Conservation (phyloP, 2,329 filamentous ascomycete genomes). For the Fusarium coicis region DNA sequence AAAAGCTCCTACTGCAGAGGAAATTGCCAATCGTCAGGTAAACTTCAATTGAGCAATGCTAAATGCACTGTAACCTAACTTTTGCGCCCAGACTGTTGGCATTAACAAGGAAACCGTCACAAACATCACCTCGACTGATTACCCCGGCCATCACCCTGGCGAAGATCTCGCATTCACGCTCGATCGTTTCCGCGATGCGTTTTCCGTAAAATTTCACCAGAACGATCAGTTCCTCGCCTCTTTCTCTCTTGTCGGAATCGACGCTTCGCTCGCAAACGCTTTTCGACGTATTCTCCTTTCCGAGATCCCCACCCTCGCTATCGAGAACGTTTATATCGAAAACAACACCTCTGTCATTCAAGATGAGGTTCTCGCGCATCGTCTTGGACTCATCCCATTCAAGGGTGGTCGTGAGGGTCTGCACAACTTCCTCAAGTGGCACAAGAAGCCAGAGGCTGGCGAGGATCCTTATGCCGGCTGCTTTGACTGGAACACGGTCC, state of each 20-base stretch:
- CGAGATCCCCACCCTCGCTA: constrained; percentile 93
- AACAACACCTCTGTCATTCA: constrained; percentile 99
- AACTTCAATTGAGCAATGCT: constrained; percentile 31
- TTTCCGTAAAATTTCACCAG: constrained; percentile 84
- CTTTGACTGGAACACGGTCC: constrained; percentile 88
- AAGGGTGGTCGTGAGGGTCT: constrained; percentile 82
- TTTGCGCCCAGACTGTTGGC: constrained; percentile 73
- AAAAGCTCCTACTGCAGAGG: constrained; percentile 60
- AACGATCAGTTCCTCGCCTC: constrained; percentile 81
- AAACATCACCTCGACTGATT: constrained; percentile 89
- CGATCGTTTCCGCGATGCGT: constrained; percentile 74
- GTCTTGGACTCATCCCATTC: constrained; percentile 90
- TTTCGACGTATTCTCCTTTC: constrained; percentile 96
- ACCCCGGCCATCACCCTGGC: constrained; percentile 88
- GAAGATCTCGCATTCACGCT: constrained; percentile 87
- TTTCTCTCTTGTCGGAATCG: constrained; percentile 92
- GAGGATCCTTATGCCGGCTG: constrained; percentile 69
- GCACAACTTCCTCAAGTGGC: constrained; percentile 82
- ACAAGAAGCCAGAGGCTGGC: constrained; percentile 73
- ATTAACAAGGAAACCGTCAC: constrained; percentile 92
- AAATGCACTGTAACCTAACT: constrained; percentile 12
- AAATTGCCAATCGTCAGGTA: constrained; percentile 72
- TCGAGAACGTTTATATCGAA: constrained; percentile 91
- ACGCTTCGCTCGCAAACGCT: constrained; percentile 94
- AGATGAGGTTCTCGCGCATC: constrained; percentile 93